Percentiles rank a stretch among this genome's conserved stretches.
Conservation (phyloP, 2,329 filamentous ascomycete species). For the Dothistroma septosporum region DNA sequence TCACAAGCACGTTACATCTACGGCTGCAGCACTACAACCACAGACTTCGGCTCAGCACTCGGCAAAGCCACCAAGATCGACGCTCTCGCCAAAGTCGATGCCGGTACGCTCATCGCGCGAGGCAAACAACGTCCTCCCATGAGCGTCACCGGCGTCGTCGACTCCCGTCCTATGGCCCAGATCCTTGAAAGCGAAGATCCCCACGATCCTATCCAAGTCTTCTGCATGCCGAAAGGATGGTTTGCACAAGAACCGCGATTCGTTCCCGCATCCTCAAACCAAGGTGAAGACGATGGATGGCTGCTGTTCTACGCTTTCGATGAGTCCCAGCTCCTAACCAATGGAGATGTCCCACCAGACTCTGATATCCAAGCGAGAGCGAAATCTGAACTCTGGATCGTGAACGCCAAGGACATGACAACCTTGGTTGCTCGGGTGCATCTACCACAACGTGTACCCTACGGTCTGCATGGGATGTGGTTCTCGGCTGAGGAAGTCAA, state of each 20-base stretch:
- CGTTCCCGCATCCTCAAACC: conserved; percentile 44
- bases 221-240: conserved; percentile 57
- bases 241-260: conserved; percentile 67
- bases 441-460: conserved; percentile 64
- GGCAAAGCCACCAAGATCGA: conserved; percentile 65
- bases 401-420: conserved; percentile 61
- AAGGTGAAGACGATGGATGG: conserved; percentile 62
- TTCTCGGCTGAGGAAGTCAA: conserved; percentile 53
- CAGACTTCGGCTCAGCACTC: conserved; percentile 56
- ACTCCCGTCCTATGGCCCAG: conserved; percentile 52
- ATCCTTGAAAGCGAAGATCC: conserved; percentile 46
- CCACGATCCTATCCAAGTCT: conserved; percentile 53
- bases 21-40: conserved; percentile 58
- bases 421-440: conserved; percentile 56
- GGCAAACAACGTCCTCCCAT: conserved; percentile 40
- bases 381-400: conserved; percentile 62
- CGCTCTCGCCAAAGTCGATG: conserved; percentile 60
- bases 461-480: conserved; percentile 64
- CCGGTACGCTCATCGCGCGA: conserved; percentile 49
- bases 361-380: conserved; percentile 33
- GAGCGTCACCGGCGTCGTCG: conserved; percentile 58
- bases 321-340: conserved; percentile 54
- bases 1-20: conserved; percentile 58
- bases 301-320: conserved; percentile 67
- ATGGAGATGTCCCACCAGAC: conserved; percentile 37